phyloP scores from a whole-genome alignment of 176 grass and related monocot genomes.

The Oryza longistaminata region DNA sequence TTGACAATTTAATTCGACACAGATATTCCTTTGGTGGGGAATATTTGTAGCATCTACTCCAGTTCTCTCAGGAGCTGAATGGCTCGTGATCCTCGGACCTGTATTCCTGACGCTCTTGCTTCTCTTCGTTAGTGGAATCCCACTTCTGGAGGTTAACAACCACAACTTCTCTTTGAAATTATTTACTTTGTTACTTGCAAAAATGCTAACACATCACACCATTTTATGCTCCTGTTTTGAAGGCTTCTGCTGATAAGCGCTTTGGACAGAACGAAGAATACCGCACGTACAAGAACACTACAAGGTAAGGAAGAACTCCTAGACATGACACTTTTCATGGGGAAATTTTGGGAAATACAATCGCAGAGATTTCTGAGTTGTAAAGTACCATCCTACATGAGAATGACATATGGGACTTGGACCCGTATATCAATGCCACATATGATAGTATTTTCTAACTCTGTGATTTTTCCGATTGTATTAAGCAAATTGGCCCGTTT shows the following conservation, averaged over 20 bases:
- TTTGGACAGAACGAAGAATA: constrained; percentile 63
- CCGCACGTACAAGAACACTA: constrained; percentile 75
- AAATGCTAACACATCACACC: not conserved
- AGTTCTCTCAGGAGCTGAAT: constrained; percentile 74
- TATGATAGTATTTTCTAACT: too few relatives aligned
- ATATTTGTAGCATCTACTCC: constrained; percentile 89
- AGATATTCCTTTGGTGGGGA: constrained; percentile 98
- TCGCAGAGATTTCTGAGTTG: too few relatives aligned
- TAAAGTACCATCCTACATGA: too few relatives aligned
- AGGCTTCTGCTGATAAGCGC: constrained; percentile 86
- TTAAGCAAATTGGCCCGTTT: not conserved
- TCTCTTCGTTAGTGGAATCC: constrained; percentile 91
- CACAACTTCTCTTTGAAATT: not conserved
- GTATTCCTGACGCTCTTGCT: constrained; percentile 81
- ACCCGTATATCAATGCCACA: too few relatives aligned
- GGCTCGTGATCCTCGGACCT: constrained; percentile 81
- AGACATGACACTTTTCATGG: not conserved
- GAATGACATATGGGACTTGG: too few relatives aligned
- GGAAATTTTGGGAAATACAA: too few relatives aligned
- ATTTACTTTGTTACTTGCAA: not conserved
- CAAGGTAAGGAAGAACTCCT: constrained; percentile 53
- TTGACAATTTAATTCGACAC: constrained; percentile 26
- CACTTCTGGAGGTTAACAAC: constrained; percentile 80
- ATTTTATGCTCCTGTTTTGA: constrained; percentile 3
- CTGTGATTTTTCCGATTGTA: too few relatives aligned